phyloP scores from a whole-genome alignment of 164 flowering plant genomes.

The Piper longum region DNA sequence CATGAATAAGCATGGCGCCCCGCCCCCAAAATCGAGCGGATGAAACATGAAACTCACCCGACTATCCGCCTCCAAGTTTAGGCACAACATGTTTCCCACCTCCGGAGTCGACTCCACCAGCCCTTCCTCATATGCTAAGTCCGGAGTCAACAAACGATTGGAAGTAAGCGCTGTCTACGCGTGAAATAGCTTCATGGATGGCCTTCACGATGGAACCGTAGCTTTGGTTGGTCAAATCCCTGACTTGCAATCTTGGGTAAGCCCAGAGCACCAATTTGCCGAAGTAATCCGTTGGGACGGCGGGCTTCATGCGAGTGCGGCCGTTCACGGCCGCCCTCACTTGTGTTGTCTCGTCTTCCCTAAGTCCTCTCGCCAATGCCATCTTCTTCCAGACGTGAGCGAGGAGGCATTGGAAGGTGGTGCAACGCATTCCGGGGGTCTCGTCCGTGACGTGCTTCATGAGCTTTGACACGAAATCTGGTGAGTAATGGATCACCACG shows the following conservation, averaged over 20 bases:
- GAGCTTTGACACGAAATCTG: constrained; percentile 8
- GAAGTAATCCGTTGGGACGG: background rate
- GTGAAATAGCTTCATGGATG: background rate
- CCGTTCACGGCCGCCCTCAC: constrained; percentile 18
- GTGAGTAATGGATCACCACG: constrained; percentile 10
- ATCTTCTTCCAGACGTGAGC: constrained; percentile 16
- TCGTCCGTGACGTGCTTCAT: background rate
- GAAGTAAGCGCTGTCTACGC: background rate
- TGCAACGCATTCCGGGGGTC: background rate
- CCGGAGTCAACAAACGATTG: background rate
- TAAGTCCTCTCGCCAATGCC: constrained; percentile 11
- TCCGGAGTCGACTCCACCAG: background rate
- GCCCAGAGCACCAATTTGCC: background rate
- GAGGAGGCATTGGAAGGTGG: constrained; percentile 5
- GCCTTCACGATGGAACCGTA: background rate
- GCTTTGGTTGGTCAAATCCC: background rate
- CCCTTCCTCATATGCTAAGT: background rate
- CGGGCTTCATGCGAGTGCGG: constrained; percentile 9
- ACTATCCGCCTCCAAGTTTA: constrained; percentile 9
- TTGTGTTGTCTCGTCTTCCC: constrained; percentile 9
- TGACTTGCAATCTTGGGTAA: background rate
- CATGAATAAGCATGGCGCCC: constrained; percentile 8
- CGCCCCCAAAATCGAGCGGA: constrained; percentile 11
- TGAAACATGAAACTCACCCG: constrained; percentile 9
- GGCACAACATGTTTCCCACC: background rate